A percentile compares a stretch with the other conserved stretches of the same genome.
phyloP scores from a whole-genome alignment of 768 basidiomycete species.

The Auriculariales sp. region DNA sequence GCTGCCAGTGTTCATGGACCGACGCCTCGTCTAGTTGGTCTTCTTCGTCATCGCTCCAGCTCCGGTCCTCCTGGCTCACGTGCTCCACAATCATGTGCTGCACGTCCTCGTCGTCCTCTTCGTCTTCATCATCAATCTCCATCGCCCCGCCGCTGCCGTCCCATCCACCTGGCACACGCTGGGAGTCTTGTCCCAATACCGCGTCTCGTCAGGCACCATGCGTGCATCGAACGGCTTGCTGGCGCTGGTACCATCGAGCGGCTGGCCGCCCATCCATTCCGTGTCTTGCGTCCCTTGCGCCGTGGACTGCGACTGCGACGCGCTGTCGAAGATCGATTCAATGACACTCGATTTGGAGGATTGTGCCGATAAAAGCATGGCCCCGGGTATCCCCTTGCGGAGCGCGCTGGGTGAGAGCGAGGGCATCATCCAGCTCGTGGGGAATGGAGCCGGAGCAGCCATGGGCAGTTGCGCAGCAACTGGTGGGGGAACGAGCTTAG shows the following conservation, averaged over 20 bases:
- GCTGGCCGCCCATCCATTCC: background rate
- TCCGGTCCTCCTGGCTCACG: background rate
- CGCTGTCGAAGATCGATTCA: background rate
- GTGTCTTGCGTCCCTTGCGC: background rate
- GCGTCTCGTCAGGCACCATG: background rate
- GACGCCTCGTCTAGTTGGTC: background rate
- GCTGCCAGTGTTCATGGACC: too few species aligned
- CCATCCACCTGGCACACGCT: background rate
- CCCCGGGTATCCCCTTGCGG: background rate
- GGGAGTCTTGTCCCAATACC: background rate
- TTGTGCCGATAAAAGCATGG: too few species aligned
- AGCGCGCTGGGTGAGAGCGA: background rate
- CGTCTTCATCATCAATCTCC: slow-evolving; percentile 7
- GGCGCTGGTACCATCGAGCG: too few species aligned
- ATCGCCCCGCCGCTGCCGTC: background rate
- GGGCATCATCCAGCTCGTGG: background rate
- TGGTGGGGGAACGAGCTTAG: background rate
- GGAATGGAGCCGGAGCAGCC: background rate
- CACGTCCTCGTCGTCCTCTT: slow-evolving; percentile 8
- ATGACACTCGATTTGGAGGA: background rate
- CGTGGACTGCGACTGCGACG: background rate
- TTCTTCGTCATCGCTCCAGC: background rate
- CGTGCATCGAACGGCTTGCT: background rate
- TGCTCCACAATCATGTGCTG: too few species aligned
- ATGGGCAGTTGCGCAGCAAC: background rate